Percentiles rank a stretch among this genome's conserved stretches.
These are phyloP conservation scores for Leccinum ponderosum DNA, from an alignment of 1,284 basidiomycete genomes.

Conservation along the genomic window DNA sequence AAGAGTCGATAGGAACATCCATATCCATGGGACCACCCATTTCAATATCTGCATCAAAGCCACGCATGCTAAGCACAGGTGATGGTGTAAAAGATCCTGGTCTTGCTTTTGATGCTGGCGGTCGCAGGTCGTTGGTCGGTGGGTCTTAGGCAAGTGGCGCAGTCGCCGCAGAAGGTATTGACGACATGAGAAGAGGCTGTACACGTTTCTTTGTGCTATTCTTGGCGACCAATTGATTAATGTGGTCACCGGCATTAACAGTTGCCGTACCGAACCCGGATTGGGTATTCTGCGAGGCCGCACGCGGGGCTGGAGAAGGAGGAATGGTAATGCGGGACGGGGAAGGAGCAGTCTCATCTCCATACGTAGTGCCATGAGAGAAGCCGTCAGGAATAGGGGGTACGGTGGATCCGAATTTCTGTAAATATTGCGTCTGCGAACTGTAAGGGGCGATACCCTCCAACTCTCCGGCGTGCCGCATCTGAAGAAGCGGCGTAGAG, in stretches of 20 bases:
- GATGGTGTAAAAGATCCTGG: slow-evolving; percentile 28
- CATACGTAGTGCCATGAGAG: slow-evolving; percentile 50
- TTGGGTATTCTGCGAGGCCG: slow-evolving; percentile 32
- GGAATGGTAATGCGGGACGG: slow-evolving; percentile 48
- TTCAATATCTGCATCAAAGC: slow-evolving; percentile 36
- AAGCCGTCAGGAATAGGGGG: slow-evolving; percentile 67
- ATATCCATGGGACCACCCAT: slow-evolving; percentile 32
- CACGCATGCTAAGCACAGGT: slow-evolving; percentile 27
- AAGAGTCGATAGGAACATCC: slow-evolving; percentile 37
- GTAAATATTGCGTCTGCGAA: slow-evolving; percentile 75
- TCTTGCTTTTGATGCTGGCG: slow-evolving; percentile 15
- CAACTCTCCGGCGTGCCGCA: slow-evolving; percentile 57
- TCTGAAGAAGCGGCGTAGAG: slow-evolving; percentile 96
- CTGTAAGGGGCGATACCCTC: slow-evolving; percentile 79
- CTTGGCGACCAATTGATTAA: slow-evolving; percentile 75
- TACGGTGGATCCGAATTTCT: slow-evolving; percentile 73
- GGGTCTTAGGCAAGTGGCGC: slow-evolving; percentile 13
- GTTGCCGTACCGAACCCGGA: slow-evolving; percentile 40
- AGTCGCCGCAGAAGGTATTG: slow-evolving; percentile 39
- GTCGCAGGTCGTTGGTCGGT: slow-evolving; percentile 16
- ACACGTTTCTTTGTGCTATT: slow-evolving; percentile 71
- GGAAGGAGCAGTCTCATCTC: slow-evolving; percentile 14
- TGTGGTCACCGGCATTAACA: slow-evolving; percentile 50
- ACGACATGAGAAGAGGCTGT: slow-evolving; percentile 46
- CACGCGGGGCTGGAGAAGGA: slow-evolving; percentile 42